phyloP scores from a whole-genome alignment of 305 asterid genomes.

The Fraxinus dipetala region DNA sequence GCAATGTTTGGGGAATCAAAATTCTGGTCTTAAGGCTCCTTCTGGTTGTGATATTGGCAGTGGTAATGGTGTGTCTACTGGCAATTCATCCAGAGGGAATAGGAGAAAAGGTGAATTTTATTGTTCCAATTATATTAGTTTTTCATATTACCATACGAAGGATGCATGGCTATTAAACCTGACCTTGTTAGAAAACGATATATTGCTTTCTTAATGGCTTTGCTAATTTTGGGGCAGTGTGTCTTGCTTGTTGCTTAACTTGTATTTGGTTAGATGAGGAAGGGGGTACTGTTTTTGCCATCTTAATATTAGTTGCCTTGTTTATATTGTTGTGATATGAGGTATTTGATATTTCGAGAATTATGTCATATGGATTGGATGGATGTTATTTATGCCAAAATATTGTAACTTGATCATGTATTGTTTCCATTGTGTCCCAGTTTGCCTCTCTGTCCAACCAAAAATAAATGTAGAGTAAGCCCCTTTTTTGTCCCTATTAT shows the following conservation, averaged over 20 bases:
- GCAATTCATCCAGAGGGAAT: constrained; percentile 35
- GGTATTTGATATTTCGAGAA: background rate
- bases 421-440: background rate
- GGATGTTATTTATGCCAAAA: background rate
- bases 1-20: constrained; percentile 59
- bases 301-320: constrained; percentile 3
- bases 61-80: constrained; percentile 27
- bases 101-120: constrained; percentile 25
- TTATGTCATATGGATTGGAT: background rate
- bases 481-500: no score
- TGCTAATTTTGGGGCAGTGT: background rate
- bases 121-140: background rate
- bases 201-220: background rate
- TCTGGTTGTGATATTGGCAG: constrained; percentile 47
- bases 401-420: background rate
- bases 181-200: background rate
- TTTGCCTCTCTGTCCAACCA: background rate
- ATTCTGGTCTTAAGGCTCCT: constrained; percentile 39
- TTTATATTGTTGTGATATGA: background rate
- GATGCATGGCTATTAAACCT: background rate
- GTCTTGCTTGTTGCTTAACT: background rate
- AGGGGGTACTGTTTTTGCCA: background rate
- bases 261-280: background rate
- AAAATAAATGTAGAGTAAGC: background rate
- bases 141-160: constrained; percentile 5